These are phyloP conservation scores for Arthroderma sp. DNA, from an alignment of 2,329 filamentous ascomycete genomes.

Conservation along the genomic window DNA sequence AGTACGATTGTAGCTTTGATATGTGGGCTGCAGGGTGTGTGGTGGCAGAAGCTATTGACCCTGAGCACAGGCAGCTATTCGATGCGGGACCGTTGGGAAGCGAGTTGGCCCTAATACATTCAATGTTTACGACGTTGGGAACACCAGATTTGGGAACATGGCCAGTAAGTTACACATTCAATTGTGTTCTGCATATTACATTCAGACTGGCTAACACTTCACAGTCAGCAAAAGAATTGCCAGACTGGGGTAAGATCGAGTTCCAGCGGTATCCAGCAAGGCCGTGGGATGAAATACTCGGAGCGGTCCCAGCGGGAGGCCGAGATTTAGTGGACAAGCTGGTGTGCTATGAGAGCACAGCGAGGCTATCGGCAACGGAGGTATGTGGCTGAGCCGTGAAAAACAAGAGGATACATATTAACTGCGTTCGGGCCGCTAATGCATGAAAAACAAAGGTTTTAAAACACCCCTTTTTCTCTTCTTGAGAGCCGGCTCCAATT, in stretches of 20 bases:
- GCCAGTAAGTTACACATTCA: conserved; percentile 47
- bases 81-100: conserved; percentile 82
- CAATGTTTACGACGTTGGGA: conserved; percentile 82
- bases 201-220: conserved; percentile 2
- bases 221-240: conserved; percentile 40
- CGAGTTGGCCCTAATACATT: conserved; percentile 78
- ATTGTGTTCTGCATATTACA: conserved; percentile 1
- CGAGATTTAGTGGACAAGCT: conserved; percentile 54
- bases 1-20: conserved; percentile 62
- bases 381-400: conserved; percentile 22
- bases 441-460: not conserved
- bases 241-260: conserved; percentile 76
- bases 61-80: conserved; percentile 53
- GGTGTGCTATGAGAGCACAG: conserved; percentile 58
- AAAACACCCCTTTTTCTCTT: conserved; percentile 3
- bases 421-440: not conserved
- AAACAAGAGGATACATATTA: not conserved
- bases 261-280: conserved; percentile 61
- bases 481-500: not conserved
- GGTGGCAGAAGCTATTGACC: conserved; percentile 58
- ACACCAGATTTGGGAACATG: conserved; percentile 69
- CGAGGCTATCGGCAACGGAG: conserved; percentile 53
- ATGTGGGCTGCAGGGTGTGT: conserved; percentile 83
- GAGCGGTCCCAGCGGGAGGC: conserved; percentile 42
- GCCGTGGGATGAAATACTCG: conserved; percentile 58